phyloP scores from a whole-genome alignment of 1,139 yeast species.

The Taiozyma onychis region DNA sequence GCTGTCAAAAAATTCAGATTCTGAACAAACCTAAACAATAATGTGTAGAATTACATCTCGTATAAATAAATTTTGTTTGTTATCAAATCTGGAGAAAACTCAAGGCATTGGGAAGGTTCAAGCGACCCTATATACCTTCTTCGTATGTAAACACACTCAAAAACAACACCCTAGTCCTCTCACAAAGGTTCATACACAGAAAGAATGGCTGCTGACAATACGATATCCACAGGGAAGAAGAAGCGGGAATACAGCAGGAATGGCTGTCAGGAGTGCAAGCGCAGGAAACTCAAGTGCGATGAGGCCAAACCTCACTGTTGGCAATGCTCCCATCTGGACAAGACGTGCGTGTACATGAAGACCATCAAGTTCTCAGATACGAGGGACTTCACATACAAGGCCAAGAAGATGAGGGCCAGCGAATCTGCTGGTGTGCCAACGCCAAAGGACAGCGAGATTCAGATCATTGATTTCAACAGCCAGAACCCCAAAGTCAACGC shows the following conservation, averaged over 20 bases:
- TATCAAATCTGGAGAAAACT: too few relatives aligned
- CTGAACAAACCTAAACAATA: too few relatives aligned
- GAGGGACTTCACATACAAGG: conserved; percentile 15
- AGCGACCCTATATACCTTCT: too few relatives aligned
- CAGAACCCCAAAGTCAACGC: too few relatives aligned
- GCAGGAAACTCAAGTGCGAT: conserved; percentile 57
- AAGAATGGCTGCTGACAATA: background rate
- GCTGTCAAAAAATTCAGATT: background rate
- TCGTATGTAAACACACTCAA: too few relatives aligned
- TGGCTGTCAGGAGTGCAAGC: conserved; percentile 58
- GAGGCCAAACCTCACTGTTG: conserved; percentile 50
- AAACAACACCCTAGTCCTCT: too few relatives aligned
- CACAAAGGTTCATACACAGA: too few relatives aligned
- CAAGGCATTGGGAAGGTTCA: too few relatives aligned
- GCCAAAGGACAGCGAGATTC: background rate
- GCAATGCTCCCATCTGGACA: conserved; percentile 46
- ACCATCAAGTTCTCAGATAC: conserved; percentile 31
- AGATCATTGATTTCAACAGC: conserved; percentile 1
- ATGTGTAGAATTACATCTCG: too few relatives aligned
- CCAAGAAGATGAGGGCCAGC: background rate
- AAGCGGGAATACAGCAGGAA: conserved; percentile 41
- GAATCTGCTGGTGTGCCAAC: background rate
- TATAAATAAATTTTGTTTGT: too few relatives aligned
- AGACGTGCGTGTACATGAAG: conserved; percentile 41
- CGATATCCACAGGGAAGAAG: conserved; percentile 4